Percentiles rank a stretch among this genome's conserved stretches.
Conservation (phyloP, 495 filamentous ascomycete genomes). For the Xylaria bambusicola region DNA sequence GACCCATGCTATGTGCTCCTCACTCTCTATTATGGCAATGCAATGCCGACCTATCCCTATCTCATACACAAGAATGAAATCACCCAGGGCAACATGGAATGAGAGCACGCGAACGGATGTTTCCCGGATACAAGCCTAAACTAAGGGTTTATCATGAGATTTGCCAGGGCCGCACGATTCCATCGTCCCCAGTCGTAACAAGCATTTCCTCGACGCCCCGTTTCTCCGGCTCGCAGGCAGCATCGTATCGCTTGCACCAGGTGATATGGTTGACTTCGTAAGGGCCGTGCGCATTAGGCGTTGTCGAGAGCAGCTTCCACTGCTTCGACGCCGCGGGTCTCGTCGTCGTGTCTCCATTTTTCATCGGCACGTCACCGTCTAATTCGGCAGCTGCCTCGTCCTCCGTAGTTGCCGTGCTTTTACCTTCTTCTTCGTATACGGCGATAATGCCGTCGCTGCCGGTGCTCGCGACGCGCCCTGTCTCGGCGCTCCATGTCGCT, state of each 20-base stretch:
- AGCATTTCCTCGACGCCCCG: constrained; percentile 68
- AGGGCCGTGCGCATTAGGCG: constrained; percentile 77
- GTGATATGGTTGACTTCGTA: constrained; percentile 90
- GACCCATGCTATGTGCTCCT: neutral
- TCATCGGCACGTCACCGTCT: constrained; percentile 43
- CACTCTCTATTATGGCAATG: constrained; percentile 2
- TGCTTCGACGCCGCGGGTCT: constrained; percentile 41
- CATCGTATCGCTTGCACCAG: constrained; percentile 69
- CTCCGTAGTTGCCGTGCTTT: constrained; percentile 21
- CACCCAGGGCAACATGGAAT: too few relatives aligned
- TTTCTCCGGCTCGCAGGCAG: constrained; percentile 42
- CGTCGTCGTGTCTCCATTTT: constrained; percentile 29
- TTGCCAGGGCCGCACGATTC: constrained; percentile 71
- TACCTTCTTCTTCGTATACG: constrained; percentile 66
- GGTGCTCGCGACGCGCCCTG: constrained; percentile 75
- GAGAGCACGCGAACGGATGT: too few relatives aligned
- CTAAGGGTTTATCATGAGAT: constrained; percentile 18
- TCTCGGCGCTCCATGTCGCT: constrained; percentile 73
- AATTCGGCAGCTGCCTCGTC: constrained; percentile 33
- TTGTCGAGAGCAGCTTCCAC: constrained; percentile 68
- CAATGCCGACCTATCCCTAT: too few relatives aligned
- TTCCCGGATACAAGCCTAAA: too few relatives aligned
- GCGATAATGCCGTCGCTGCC: constrained; percentile 85
- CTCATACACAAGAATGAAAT: too few relatives aligned
- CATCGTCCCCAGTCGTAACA: constrained; percentile 80